phyloP scores from a whole-genome alignment of 2,329 filamentous ascomycete species.

The Sclerotinia nivalis region DNA sequence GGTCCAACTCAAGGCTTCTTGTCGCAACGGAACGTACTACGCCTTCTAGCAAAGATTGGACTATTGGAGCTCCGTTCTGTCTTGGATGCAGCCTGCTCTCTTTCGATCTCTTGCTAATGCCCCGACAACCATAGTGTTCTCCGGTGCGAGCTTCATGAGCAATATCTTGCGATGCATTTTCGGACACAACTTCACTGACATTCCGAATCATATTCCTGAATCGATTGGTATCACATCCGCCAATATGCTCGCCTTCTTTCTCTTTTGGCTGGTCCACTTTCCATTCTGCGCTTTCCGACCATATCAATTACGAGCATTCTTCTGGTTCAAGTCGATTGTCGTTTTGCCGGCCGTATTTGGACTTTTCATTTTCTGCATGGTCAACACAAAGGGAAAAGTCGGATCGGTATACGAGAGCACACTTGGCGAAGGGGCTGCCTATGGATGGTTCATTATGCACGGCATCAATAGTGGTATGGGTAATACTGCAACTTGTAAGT shows the following conservation, averaged over 20 bases:
- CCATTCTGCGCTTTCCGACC: slow-evolving; percentile 49
- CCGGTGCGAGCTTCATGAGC: slow-evolving; percentile 52
- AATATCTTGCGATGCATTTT: slow-evolving; percentile 50
- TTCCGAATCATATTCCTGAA: slow-evolving; percentile 44
- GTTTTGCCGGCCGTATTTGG: slow-evolving; percentile 44
- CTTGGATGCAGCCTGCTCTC: background rate
- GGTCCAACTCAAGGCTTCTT: slow-evolving; percentile 36
- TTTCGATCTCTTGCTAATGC: background rate
- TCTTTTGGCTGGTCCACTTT: slow-evolving; percentile 57
- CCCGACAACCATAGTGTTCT: slow-evolving; percentile 38
- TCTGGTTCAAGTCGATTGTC: slow-evolving; percentile 40
- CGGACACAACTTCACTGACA: slow-evolving; percentile 34
- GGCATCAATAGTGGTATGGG: slow-evolving; percentile 46
- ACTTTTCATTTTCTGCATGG: slow-evolving; percentile 46
- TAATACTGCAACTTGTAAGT: slow-evolving; percentile 41
- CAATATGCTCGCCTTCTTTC: slow-evolving; percentile 51
- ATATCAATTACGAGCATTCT: slow-evolving; percentile 48
- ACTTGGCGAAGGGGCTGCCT: slow-evolving; percentile 26
- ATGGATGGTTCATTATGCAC: slow-evolving; percentile 45
- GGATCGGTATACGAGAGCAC: slow-evolving; percentile 35
- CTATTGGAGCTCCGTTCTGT: background rate
- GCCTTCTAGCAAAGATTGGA: background rate
- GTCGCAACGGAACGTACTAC: background rate
- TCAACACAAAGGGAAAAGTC: slow-evolving; percentile 42
- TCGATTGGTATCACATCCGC: slow-evolving; percentile 45